Percentiles rank a stretch among this genome's conserved stretches.
Conservation (phyloP, 202 grass and related monocot genomes). For the Bolboschoenoplectus hybrid region DNA sequence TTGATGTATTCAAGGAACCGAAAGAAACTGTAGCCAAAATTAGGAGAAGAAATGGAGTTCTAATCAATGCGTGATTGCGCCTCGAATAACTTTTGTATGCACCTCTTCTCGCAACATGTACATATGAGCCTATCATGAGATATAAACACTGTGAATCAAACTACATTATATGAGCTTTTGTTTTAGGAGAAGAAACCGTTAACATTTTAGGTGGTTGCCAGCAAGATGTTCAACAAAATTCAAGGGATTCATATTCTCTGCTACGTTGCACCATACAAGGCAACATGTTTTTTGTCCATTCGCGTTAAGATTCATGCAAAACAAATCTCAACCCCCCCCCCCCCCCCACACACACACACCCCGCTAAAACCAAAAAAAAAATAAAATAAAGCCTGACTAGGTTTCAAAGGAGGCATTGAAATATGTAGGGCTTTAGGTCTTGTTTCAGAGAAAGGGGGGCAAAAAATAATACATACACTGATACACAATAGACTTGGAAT, state of each 20-base stretch:
- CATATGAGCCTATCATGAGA: slow-evolving; percentile 35
- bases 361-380: too few relatives aligned
- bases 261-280: too few relatives aligned
- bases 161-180: background rate
- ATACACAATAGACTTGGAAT: background rate
- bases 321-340: too few relatives aligned
- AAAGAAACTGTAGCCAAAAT: slow-evolving; percentile 71
- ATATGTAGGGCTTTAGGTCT: background rate
- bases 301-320: too few relatives aligned
- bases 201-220: background rate
- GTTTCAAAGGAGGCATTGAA: background rate
- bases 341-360: too few relatives aligned
- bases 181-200: background rate
- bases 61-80: slow-evolving; percentile 53
- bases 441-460: too few relatives aligned
- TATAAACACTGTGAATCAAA: background rate
- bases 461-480: background rate
- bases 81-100: slow-evolving; percentile 45
- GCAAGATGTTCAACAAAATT: slow-evolving; percentile 5
- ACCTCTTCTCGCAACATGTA: slow-evolving; percentile 67
- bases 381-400: background rate
- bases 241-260: background rate
- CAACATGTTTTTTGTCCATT: too few relatives aligned
- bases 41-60: slow-evolving; percentile 71
- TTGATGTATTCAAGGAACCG: slow-evolving; percentile 67